A percentile compares a stretch with the other conserved stretches of the same genome.
Conservation (phyloP, 2,329 filamentous ascomycete species). For the Diaporthe amygdali region DNA sequence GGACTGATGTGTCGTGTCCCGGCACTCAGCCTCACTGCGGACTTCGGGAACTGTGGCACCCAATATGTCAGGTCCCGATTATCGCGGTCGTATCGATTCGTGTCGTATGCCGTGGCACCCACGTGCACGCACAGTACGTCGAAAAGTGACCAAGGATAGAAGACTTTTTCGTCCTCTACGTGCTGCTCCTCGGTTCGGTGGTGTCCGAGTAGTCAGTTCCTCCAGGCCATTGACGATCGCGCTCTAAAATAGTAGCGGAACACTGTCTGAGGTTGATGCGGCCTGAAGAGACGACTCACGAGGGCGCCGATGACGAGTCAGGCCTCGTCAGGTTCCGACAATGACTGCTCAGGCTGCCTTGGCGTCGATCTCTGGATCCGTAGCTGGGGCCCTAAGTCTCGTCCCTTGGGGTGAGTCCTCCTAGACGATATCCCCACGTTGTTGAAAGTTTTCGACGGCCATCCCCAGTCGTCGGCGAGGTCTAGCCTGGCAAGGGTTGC, state of each 20-base stretch:
- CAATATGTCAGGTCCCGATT: slow-evolving; percentile 18
- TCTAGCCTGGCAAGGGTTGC: neutral
- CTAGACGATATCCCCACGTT: neutral
- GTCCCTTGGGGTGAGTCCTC: neutral
- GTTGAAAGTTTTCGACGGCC: neutral
- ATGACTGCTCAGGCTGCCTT: neutral
- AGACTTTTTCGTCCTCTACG: neutral
- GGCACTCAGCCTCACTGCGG: slow-evolving; percentile 1
- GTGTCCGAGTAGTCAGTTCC: neutral
- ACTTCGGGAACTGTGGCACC: neutral
- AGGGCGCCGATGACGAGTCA: slow-evolving; percentile 1
- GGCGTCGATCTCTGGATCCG: neutral
- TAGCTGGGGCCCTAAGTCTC: neutral
- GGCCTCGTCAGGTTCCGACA: neutral
- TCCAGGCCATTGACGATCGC: neutral
- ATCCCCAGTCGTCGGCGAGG: neutral
- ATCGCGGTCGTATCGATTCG: slow-evolving; percentile 7
- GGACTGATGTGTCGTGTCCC: neutral
- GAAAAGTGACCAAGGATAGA: neutral
- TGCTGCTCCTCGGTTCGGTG: neutral
- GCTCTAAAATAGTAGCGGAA: slow-evolving; percentile 4
- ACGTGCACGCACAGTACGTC: neutral
- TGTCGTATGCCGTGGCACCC: slow-evolving; percentile 12
- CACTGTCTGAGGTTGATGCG: slow-evolving; percentile 11
- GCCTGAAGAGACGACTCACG: neutral